Evolutionary conservation across 768 basidiomycete species (phyloP), one percentile per base, ranked within the genome.

Genomic region (Pleurotus platypus): DNA sequence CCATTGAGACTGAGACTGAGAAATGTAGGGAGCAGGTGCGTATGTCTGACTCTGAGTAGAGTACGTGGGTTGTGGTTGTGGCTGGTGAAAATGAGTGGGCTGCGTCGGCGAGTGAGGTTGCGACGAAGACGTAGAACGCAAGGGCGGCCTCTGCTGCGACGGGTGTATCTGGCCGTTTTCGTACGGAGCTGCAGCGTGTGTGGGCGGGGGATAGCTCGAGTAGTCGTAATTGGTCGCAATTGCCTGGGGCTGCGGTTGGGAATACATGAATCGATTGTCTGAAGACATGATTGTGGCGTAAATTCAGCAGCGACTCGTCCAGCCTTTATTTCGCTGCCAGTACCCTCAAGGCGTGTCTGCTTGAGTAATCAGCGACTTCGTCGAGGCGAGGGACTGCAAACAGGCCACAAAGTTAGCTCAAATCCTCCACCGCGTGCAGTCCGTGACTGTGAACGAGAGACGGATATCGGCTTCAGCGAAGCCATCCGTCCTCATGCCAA

Each of bases 251-350:
- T 24, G 58, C 5, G 58, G 50, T 18, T 62, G 55, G 13, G 22
- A 56, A 43, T 62, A 62, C 50, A 62, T 59, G 48, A 58, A 61
- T 49, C 60, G 57, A 8, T 54, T 54, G 51, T 61, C 60, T n/a
- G 60, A 61, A 20, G 60, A 55, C 60, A 61, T 61, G 40, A 22
- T 40, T 15, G 22, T 9, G 18, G 38, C 27, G 39, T 53, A 27
- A 20, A 42, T 35, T 20, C 16, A 50, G 27, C 30, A 35, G 30
- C 9, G 30, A 35, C 30, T 35, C 7, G 30, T 35, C 30, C 30
- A 35, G 30, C 4, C 30, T 35, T 35, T 35, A 35, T 35, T 35
- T 35, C 30, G 11, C 30, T 11, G 30, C 30, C 30, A 9, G 30
- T 35, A 35, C 8, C 42, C 42, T 16, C 30, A 13, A 20, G 24